Conservation (phyloP, 495 filamentous ascomycete genomes). For the Neurospora discreta region DNA sequence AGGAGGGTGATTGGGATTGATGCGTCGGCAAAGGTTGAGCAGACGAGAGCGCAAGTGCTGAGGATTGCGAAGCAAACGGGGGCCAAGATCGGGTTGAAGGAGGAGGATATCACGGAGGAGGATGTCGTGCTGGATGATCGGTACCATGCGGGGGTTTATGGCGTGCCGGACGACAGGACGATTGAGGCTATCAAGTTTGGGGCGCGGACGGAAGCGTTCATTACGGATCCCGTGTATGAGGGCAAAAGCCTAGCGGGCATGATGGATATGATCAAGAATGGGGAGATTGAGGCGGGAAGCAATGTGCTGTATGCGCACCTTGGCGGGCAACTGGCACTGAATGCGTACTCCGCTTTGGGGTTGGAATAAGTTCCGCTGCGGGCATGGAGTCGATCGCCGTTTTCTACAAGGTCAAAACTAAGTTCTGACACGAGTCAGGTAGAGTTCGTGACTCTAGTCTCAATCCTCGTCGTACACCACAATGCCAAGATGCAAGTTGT, state of each 20-base stretch:
- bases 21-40: slow-evolving; percentile 43
- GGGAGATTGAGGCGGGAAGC: slow-evolving; percentile 38
- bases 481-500: neutral
- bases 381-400: too few species aligned
- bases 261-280: slow-evolving; percentile 49
- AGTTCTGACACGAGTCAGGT: neutral
- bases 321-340: slow-evolving; percentile 51
- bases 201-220: slow-evolving; percentile 50
- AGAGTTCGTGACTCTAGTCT: neutral
- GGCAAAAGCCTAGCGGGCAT: slow-evolving; percentile 57
- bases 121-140: slow-evolving; percentile 50
- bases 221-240: slow-evolving; percentile 59
- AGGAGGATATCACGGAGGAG: slow-evolving; percentile 41
- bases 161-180: slow-evolving; percentile 45
- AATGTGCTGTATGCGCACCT: slow-evolving; percentile 56
- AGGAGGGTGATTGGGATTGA: slow-evolving; percentile 50
- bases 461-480: neutral
- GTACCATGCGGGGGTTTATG: slow-evolving; percentile 51
- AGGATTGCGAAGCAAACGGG: slow-evolving; percentile 48
- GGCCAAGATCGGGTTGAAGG: slow-evolving; percentile 42
- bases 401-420: too few species aligned
- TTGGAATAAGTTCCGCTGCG: slow-evolving; percentile 1
- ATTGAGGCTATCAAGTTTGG: slow-evolving; percentile 51
- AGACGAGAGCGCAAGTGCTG: slow-evolving; percentile 47
- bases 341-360: slow-evolving; percentile 36